A percentile compares a stretch with the other conserved stretches of the same genome.
Evolutionary conservation across 2,329 filamentous ascomycete species (phyloP).

Genomic region (Ceratocystis harringtonii): DNA sequence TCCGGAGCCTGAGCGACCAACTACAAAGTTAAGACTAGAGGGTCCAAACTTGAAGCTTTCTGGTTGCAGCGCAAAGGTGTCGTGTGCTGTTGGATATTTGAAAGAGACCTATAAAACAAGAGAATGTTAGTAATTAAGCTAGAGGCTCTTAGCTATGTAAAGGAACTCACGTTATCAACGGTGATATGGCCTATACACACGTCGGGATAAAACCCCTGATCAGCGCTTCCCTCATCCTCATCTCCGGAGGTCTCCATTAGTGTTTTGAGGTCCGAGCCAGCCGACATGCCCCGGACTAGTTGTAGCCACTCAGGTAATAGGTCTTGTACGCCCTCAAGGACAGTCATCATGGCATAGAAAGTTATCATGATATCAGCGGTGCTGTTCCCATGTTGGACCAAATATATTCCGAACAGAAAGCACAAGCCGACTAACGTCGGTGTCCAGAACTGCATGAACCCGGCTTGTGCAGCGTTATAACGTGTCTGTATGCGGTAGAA

Average conservation of each 20-base stretch:
- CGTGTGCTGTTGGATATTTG: conserved; percentile 58
- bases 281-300: conserved; percentile 63
- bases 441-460: conserved; percentile 57
- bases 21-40: conserved; percentile 23
- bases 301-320: conserved; percentile 64
- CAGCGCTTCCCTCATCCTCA: neutral
- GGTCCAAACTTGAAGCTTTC: conserved; percentile 56
- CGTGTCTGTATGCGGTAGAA: conserved; percentile 55
- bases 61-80: conserved; percentile 42
- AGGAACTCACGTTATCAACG: neutral
- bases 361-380: conserved; percentile 62
- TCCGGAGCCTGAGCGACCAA: conserved; percentile 44
- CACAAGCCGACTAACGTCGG: conserved; percentile 71
- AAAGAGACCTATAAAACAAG: conserved; percentile 48
- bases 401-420: conserved; percentile 70
- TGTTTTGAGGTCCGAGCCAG: conserved; percentile 38
- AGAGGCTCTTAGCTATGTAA: neutral
- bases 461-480: conserved; percentile 56
- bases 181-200: neutral
- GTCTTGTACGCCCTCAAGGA: conserved; percentile 58
- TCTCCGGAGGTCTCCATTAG: conserved; percentile 21
- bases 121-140: neutral
- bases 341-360: conserved; percentile 68
- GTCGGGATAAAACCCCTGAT: neutral
- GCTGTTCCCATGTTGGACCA: conserved; percentile 45